Conservation (phyloP, 495 filamentous ascomycete genomes). For the Neurospora hispaniola region DNA sequence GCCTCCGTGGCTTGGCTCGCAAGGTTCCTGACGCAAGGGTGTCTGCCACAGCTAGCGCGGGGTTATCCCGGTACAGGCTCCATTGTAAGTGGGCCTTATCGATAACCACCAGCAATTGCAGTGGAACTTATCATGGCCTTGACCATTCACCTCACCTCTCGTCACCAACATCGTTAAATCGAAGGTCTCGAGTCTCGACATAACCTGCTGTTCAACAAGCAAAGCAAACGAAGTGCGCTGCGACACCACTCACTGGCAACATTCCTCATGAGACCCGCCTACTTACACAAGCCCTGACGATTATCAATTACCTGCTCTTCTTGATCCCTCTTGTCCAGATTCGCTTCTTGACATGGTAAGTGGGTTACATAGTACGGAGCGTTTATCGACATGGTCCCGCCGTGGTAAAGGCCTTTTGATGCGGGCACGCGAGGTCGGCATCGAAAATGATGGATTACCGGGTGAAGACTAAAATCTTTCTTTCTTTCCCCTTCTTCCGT, state of each 20-base stretch:
- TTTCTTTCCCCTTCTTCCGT: background rate
- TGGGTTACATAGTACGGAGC: background rate
- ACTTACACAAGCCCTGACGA: background rate
- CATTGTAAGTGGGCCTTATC: background rate
- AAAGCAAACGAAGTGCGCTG: background rate
- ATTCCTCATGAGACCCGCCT: background rate
- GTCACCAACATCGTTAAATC: background rate
- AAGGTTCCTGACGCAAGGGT: background rate
- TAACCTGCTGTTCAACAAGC: background rate
- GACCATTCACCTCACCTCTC: background rate
- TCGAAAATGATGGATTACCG: background rate
- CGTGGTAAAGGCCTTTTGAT: background rate
- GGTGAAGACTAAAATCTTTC: background rate
- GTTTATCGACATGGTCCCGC: background rate
- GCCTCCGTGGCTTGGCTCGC: conserved; percentile 14
- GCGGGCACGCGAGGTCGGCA: background rate
- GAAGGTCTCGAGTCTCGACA: background rate
- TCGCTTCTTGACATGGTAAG: background rate
- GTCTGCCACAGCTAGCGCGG: background rate
- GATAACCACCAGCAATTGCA: background rate
- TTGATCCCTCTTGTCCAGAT: background rate
- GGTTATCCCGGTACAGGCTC: background rate
- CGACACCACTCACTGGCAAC: background rate
- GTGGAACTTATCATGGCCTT: background rate
- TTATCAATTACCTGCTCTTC: background rate